These are phyloP conservation scores for Blastobotrys indianensis DNA, from an alignment of 1,139 yeast genomes.

Conservation along the genomic window DNA sequence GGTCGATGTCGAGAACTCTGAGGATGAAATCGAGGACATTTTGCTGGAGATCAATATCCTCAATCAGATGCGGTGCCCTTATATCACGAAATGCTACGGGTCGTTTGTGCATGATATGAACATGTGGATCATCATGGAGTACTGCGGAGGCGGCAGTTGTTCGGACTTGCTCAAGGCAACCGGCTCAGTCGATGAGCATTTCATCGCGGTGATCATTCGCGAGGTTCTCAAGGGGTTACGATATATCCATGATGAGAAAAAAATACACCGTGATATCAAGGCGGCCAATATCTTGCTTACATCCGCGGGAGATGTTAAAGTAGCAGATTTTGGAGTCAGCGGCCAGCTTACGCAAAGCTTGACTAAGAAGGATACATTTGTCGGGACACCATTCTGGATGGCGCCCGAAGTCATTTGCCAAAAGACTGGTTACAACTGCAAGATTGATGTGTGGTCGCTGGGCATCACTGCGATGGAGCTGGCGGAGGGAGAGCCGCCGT, in stretches of 20 bases:
- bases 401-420: slow-evolving; percentile 88
- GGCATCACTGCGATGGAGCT: slow-evolving; percentile 61
- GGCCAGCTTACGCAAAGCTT: slow-evolving; percentile 72
- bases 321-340: slow-evolving; percentile 95
- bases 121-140: slow-evolving; percentile 90
- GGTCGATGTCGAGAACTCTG: slow-evolving; percentile 61
- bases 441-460: slow-evolving; percentile 85
- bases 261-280: slow-evolving; percentile 79
- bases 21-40: slow-evolving; percentile 63
- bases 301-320: slow-evolving; percentile 62
- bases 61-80: slow-evolving; percentile 56
- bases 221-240: slow-evolving; percentile 58
- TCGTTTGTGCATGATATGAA: slow-evolving; percentile 57
- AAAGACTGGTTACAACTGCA: slow-evolving; percentile 77
- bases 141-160: slow-evolving; percentile 89
- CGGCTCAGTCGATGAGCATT: slow-evolving; percentile 15
- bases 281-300: slow-evolving; percentile 72
- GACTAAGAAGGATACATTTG: slow-evolving; percentile 76
- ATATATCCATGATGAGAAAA: slow-evolving; percentile 67
- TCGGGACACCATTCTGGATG: slow-evolving; percentile 99
- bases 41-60: slow-evolving; percentile 73
- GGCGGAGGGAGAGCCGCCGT: slow-evolving; percentile 77
- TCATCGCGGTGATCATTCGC: slow-evolving; percentile 30
- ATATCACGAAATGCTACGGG: slow-evolving; percentile 55
- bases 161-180: slow-evolving; percentile 46